phyloP scores from a whole-genome alignment of 1,139 yeast species.

The Geotrichum siamense region DNA sequence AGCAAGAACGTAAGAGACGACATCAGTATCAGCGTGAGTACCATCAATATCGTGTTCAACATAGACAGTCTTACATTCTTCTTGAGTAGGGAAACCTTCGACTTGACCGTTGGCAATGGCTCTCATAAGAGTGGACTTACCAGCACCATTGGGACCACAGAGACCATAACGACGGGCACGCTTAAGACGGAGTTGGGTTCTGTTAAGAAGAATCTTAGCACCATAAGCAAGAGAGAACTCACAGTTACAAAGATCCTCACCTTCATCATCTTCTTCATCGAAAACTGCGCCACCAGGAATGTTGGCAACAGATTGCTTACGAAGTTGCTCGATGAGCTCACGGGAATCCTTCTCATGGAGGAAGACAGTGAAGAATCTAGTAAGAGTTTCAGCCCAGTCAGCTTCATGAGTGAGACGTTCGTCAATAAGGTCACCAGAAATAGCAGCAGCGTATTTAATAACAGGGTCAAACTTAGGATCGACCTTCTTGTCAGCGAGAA shows the following conservation, averaged over 20 bases:
- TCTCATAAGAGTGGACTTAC: conserved; percentile 99
- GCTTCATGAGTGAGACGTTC: conserved; percentile 93
- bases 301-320: conserved; percentile 95
- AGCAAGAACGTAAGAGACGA: conserved; percentile 81
- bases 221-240: conserved; percentile 99
- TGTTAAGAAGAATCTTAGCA: conserved; percentile 99
- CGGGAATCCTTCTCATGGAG: conserved; percentile 89
- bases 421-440: conserved; percentile 98
- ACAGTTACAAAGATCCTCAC: conserved; percentile 99
- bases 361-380: conserved; percentile 94
- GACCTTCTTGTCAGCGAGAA: conserved; percentile 62
- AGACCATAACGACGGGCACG: conserved; percentile 99
- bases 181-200: conserved; percentile 98
- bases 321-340: conserved; percentile 86
- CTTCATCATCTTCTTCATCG: conserved; percentile 99
- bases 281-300: conserved; percentile 92
- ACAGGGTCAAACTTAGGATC: conserved; percentile 65
- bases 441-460: conserved; percentile 78
- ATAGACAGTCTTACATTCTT: conserved; percentile 96
- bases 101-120: conserved; percentile 99
- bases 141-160: conserved; percentile 99
- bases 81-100: conserved; percentile 99
- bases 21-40: conserved; percentile 92
- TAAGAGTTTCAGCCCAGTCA: conserved; percentile 81
- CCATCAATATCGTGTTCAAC: conserved; percentile 99